A percentile compares a stretch with the other conserved stretches of the same genome.
Conservation (phyloP, 768 basidiomycete genomes). For the Amanita jacksonii region DNA sequence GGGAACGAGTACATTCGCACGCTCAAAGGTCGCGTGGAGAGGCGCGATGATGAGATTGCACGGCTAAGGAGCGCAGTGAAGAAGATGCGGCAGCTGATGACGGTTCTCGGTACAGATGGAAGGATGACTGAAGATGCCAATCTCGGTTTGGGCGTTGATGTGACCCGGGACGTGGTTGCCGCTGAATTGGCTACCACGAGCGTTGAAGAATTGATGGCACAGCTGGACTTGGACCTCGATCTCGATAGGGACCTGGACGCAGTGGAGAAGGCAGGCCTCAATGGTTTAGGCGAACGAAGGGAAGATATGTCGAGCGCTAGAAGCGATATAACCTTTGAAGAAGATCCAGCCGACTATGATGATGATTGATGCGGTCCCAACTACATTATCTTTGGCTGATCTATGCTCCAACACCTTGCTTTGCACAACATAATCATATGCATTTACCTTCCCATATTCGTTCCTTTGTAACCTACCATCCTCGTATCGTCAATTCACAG, state of each 20-base stretch:
- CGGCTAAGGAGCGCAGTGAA: constrained; percentile 56
- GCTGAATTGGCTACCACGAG: too few species aligned
- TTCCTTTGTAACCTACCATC: too few species aligned
- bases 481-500: too few species aligned
- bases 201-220: constrained; percentile 3
- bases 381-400: too few species aligned
- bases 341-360: too few species aligned
- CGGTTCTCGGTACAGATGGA: constrained; percentile 20
- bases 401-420: too few species aligned
- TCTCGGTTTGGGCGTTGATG: background rate
- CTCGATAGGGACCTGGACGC: constrained; percentile 8
- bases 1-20: constrained; percentile 82
- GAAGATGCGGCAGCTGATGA: constrained; percentile 37
- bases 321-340: too few species aligned
- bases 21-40: constrained; percentile 67
- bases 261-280: background rate
- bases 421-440: too few species aligned
- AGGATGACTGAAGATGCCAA: background rate
- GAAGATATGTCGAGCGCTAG: background rate
- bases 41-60: constrained; percentile 72
- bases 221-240: constrained; percentile 6
- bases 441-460: too few species aligned
- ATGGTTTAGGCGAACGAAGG: background rate
- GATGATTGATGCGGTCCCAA: too few species aligned
- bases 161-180: background rate